phyloP scores from a whole-genome alignment of 805 yeast species.

The Saturnispora zaruensis region DNA sequence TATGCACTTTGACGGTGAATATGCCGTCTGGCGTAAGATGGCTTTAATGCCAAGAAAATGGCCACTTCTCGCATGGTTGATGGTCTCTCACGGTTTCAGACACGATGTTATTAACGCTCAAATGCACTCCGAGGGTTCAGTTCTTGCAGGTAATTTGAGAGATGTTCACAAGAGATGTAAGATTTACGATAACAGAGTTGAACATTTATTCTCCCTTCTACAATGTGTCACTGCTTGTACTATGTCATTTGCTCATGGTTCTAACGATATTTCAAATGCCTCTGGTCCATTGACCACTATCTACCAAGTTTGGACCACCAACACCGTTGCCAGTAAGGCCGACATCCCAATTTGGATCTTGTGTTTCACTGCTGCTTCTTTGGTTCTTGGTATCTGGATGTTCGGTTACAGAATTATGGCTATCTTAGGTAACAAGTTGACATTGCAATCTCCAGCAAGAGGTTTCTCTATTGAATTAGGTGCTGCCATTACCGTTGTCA shows the following conservation, averaged over 20 bases:
- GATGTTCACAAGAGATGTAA: constrained; percentile 50
- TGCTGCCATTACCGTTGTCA: constrained; percentile 64
- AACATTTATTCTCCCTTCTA: constrained; percentile 55
- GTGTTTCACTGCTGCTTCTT: constrained; percentile 56
- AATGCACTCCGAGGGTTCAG: constrained; percentile 26
- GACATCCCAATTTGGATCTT: constrained; percentile 68
- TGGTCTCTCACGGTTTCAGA: constrained; percentile 50
- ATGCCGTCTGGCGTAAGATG: constrained; percentile 31
- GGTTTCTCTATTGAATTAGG: constrained; percentile 73
- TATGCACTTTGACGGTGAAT: constrained; percentile 13
- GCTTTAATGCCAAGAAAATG: constrained; percentile 42
- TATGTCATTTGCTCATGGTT: constrained; percentile 78
- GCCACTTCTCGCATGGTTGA: constrained; percentile 42
- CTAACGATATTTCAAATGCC: constrained; percentile 73
- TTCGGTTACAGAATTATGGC: constrained; percentile 61
- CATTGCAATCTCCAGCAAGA: constrained; percentile 69
- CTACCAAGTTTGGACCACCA: constrained; percentile 51
- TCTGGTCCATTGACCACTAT: constrained; percentile 67
- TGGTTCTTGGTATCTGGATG: constrained; percentile 63
- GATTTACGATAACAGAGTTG: constrained; percentile 62
- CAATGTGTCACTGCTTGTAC: constrained; percentile 71
- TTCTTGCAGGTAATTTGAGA: constrained; percentile 39
- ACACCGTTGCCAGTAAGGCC: constrained; percentile 37
- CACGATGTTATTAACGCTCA: constrained; percentile 53
- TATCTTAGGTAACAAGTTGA: constrained; percentile 64